phyloP scores from a whole-genome alignment of 164 flowering plant genomes.

The Tetracentron sinense region DNA sequence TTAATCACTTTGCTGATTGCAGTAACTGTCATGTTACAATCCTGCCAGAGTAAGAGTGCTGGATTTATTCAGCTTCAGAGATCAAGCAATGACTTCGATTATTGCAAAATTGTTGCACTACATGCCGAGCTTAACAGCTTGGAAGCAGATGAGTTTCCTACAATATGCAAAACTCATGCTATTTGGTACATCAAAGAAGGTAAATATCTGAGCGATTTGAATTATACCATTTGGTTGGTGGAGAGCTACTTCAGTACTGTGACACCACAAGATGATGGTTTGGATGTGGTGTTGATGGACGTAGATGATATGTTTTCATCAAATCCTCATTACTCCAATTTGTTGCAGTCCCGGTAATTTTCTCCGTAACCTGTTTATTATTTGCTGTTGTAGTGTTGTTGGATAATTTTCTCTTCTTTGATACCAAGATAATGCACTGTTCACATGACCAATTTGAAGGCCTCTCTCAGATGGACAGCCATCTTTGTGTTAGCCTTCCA shows the following conservation, averaged over 20 bases:
- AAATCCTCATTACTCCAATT: constrained; percentile 12
- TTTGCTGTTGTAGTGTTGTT: neutral
- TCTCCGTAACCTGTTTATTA: neutral
- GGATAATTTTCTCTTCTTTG: neutral
- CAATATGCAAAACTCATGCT: constrained; percentile 38
- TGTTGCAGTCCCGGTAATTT: constrained; percentile 29
- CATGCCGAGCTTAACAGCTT: constrained; percentile 52
- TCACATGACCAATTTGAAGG: too few relatives aligned
- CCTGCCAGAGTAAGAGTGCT: constrained; percentile 41
- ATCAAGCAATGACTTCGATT: constrained; percentile 20
- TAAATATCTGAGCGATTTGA: constrained; percentile 44
- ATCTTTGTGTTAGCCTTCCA: too few relatives aligned
- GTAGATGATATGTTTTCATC: constrained; percentile 45
- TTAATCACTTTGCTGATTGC: constrained; percentile 44
- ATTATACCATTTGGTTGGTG: constrained; percentile 22
- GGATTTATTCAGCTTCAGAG: constrained; percentile 39
- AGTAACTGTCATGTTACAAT: constrained; percentile 52
- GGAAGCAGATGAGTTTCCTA: constrained; percentile 34
- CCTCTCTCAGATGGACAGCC: too few relatives aligned
- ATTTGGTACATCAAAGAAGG: constrained; percentile 37
- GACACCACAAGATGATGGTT: constrained; percentile 32
- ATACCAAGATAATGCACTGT: neutral
- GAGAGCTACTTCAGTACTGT: constrained; percentile 34
- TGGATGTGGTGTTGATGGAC: constrained; percentile 55
- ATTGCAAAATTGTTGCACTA: constrained; percentile 38